Conservation (phyloP, 805 yeast genomes). For the Cyberlindnera subsufficiens region DNA sequence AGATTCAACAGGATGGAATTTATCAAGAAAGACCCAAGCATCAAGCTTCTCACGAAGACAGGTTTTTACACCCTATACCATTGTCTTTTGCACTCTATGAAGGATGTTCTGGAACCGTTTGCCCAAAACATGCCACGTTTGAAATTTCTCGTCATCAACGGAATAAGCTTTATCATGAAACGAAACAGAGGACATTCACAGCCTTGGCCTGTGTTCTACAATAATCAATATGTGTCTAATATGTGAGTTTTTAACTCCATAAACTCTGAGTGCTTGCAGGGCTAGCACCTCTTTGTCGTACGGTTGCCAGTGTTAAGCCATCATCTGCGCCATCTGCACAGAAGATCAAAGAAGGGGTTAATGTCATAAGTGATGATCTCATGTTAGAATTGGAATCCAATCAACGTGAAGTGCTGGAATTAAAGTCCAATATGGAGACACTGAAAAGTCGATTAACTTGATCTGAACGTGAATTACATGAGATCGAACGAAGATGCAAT, state of each 20-base stretch:
- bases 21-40: too few relatives aligned
- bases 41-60: constrained; percentile 18
- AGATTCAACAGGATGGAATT: constrained; percentile 19
- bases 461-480: constrained; percentile 32
- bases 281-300: neutral
- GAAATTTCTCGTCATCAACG: constrained; percentile 31
- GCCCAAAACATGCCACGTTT: constrained; percentile 27
- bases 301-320: neutral
- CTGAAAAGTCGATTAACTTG: constrained; percentile 33
- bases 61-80: constrained; percentile 31
- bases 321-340: neutral
- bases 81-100: constrained; percentile 32
- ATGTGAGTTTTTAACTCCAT: too few relatives aligned
- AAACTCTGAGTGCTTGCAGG: too few relatives aligned
- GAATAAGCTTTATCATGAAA: neutral
- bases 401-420: constrained; percentile 46
- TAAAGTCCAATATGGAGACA: constrained; percentile 34
- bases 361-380: constrained; percentile 16
- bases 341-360: neutral
- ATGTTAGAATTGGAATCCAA: constrained; percentile 41
- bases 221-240: neutral
- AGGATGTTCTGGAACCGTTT: constrained; percentile 30
- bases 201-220: neutral
- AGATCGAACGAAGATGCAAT: constrained; percentile 29
- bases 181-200: constrained; percentile 7